Conservation (phyloP, 2,329 filamentous ascomycete species). For the Furcasterigmium sp. region DNA sequence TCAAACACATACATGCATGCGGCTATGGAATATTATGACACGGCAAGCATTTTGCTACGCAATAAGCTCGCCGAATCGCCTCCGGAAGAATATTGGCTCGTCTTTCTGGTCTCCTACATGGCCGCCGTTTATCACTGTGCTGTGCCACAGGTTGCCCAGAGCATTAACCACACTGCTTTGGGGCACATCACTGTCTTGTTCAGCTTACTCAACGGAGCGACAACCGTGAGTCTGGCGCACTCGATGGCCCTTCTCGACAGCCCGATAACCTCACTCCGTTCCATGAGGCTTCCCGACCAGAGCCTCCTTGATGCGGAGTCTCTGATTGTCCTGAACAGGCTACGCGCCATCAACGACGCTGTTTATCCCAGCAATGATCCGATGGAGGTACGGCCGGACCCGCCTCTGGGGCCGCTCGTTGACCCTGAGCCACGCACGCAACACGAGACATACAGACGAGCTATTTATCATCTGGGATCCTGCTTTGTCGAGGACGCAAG, state of each 20-base stretch:
- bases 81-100: constrained; percentile 18
- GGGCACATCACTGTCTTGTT: constrained; percentile 10
- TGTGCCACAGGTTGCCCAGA: constrained; percentile 16
- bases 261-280: constrained; percentile 1
- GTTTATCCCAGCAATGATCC: constrained; percentile 5
- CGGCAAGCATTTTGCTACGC: constrained; percentile 24
- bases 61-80: constrained; percentile 18
- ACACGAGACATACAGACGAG: constrained; percentile 12
- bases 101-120: constrained; percentile 24
- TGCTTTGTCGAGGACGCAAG: constrained; percentile 28
- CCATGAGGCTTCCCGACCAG: constrained; percentile 8
- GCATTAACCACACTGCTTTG: constrained; percentile 13
- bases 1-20: constrained; percentile 19
- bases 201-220: background rate
- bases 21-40: constrained; percentile 27
- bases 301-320: constrained; percentile 10
- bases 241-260: constrained; percentile 1
- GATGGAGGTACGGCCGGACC: background rate
- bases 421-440: background rate
- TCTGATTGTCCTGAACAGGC: constrained; percentile 13
- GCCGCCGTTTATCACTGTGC: constrained; percentile 20
- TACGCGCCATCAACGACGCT: constrained; percentile 15
- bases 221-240: background rate
- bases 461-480: constrained; percentile 19
- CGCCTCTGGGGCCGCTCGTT: background rate